These are phyloP conservation scores for Taphrina populina DNA, from an alignment of 1,139 yeast species.

Conservation along the genomic window DNA sequence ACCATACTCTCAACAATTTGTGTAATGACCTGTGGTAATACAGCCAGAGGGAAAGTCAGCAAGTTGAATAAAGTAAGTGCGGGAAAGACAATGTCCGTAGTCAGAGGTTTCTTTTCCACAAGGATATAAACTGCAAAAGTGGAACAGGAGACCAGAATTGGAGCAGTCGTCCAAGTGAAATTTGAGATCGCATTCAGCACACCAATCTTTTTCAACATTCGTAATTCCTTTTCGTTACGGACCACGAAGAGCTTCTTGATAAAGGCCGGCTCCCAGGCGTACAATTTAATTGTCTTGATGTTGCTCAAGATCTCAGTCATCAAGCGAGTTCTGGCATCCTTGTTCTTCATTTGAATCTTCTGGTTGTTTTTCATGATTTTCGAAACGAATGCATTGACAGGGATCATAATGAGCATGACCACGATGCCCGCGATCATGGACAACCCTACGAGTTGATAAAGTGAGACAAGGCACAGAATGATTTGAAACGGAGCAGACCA, in stretches of 20 bases:
- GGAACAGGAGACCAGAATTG: constrained; percentile 84
- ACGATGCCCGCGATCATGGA: constrained; percentile 97
- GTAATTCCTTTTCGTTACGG: constrained; percentile 84
- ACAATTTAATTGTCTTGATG: constrained; percentile 85
- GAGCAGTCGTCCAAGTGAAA: constrained; percentile 84
- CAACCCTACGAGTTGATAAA: constrained; percentile 75
- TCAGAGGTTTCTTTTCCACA: constrained; percentile 64
- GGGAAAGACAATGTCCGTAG: constrained; percentile 93
- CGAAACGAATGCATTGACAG: constrained; percentile 74
- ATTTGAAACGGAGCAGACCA: constrained; percentile 99
- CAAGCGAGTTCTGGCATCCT: constrained; percentile 67
- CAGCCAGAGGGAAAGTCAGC: constrained; percentile 87
- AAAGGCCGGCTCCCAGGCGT: constrained; percentile 94
- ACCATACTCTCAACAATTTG: constrained; percentile 87
- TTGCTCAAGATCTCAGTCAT: constrained; percentile 87
- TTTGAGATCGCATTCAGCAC: constrained; percentile 67
- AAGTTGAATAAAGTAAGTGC: constrained; percentile 78
- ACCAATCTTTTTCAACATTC: constrained; percentile 74
- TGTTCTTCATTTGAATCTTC: constrained; percentile 66
- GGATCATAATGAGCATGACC: constrained; percentile 80
- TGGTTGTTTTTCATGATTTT: constrained; percentile 73
- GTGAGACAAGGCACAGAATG: constrained; percentile 68
- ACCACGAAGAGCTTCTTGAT: constrained; percentile 68
- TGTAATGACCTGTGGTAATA: constrained; percentile 86
- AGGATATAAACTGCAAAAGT: constrained; percentile 82